Percentiles rank a stretch among this genome's conserved stretches.
Evolutionary conservation across 495 filamentous ascomycete genomes (phyloP).

Genomic region (Usnea hakonensis): DNA sequence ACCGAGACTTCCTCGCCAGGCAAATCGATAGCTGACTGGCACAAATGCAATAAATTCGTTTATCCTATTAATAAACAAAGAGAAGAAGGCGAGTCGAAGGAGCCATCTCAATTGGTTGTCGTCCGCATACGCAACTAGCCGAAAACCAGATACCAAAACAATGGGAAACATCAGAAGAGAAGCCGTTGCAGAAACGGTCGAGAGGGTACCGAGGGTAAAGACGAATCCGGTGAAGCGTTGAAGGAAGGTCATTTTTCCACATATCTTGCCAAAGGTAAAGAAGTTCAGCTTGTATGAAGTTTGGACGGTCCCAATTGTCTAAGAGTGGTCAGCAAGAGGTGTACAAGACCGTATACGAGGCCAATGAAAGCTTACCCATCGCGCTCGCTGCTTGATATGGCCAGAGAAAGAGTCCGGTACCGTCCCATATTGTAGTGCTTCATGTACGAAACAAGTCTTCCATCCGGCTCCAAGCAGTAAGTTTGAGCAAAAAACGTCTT

Average conservation of each 20-base stretch:
- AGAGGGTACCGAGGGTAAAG: constrained; percentile 6
- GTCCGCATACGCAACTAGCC: constrained; percentile 7
- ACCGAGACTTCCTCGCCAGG: background rate
- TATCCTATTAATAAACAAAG: constrained; percentile 1
- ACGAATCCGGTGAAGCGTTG: constrained; percentile 4
- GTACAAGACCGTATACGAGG: background rate
- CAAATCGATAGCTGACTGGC: constrained; percentile 8
- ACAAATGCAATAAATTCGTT: constrained; percentile 1
- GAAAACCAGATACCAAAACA: background rate
- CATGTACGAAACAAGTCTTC: constrained; percentile 44
- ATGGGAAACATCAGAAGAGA: constrained; percentile 3
- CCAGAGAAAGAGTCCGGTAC: constrained; percentile 42
- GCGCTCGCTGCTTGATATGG: constrained; percentile 46
- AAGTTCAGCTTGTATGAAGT: background rate
- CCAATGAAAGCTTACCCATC: constrained; percentile 31
- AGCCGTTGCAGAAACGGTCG: background rate
- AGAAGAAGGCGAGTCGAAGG: constrained; percentile 1
- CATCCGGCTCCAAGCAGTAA: constrained; percentile 44
- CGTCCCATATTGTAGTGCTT: constrained; percentile 44
- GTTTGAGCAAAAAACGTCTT: constrained; percentile 44
- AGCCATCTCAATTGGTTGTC: constrained; percentile 6
- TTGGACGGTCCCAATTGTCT: constrained; percentile 13
- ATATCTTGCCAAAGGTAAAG: constrained; percentile 2
- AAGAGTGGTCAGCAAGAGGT: background rate
- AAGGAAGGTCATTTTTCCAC: background rate